Percentiles rank a stretch among this genome's conserved stretches.
phyloP scores from a whole-genome alignment of 78 protist species.

The Dictyostelium intermedium region DNA sequence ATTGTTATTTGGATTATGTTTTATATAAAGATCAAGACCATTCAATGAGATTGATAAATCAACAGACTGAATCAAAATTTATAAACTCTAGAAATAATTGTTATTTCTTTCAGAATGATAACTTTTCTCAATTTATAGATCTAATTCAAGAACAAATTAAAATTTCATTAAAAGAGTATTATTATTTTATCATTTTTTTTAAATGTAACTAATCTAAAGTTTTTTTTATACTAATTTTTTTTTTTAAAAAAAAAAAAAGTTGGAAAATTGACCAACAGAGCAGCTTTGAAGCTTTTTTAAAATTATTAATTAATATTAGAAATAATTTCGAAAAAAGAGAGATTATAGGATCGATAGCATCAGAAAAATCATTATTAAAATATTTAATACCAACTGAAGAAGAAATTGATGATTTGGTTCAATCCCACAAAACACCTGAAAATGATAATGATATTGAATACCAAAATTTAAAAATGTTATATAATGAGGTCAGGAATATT shows the following conservation, averaged over 20 bases:
- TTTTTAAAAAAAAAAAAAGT: not conserved
- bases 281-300: constrained; percentile 7
- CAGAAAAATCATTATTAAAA: constrained; percentile 2
- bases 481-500: constrained; percentile 20
- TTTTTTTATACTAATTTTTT: too few relatives aligned
- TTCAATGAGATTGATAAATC: not conserved
- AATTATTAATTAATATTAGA: constrained; percentile 19
- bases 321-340: constrained; percentile 2
- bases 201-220: too few relatives aligned
- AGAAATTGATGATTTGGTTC: not conserved
- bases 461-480: not conserved
- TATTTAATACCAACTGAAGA: constrained; percentile 25
- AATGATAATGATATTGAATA: not conserved
- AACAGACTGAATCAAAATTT: not conserved
- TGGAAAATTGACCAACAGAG: constrained; percentile 40
- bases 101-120: not conserved
- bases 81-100: not conserved
- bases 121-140: not conserved
- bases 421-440: not conserved
- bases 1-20: constrained; percentile 27
- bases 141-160: not conserved
- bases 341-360: not conserved
- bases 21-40: not conserved
- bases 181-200: too few relatives aligned
- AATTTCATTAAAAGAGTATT: not conserved